phyloP scores from a whole-genome alignment of 139 green algal species.

The Micractinium conductrix region DNA sequence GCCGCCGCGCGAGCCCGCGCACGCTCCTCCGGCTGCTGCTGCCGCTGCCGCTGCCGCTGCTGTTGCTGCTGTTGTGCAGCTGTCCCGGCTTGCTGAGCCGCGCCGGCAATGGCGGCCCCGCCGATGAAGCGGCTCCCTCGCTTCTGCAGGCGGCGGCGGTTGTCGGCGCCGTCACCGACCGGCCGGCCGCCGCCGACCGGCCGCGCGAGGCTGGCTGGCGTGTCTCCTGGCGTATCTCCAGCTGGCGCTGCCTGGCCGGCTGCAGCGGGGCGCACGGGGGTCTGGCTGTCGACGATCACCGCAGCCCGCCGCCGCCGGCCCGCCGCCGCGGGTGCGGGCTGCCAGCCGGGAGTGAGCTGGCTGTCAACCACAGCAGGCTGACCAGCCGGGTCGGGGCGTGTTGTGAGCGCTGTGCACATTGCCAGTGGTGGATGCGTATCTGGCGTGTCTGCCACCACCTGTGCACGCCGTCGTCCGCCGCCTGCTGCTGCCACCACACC shows the following conservation, averaged over 20 bases:
- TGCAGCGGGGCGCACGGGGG: neutral
- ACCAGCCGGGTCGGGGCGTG: too few relatives aligned
- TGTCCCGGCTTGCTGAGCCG: neutral
- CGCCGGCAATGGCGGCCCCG: neutral
- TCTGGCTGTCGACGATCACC: neutral
- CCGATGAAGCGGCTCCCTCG: neutral
- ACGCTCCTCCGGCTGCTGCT: neutral
- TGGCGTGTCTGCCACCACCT: neutral
- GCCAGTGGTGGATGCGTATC: too few relatives aligned
- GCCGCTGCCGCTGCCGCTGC: neutral
- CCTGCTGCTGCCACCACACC: neutral
- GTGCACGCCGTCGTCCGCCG: neutral
- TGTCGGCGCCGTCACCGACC: neutral
- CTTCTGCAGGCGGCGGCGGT: slow-evolving; percentile 6
- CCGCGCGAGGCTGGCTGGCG: slow-evolving; percentile 6
- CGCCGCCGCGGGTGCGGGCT: neutral
- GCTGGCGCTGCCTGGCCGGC: neutral
- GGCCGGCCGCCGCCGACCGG: too few relatives aligned
- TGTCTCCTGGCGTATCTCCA: neutral
- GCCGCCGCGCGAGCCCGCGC: neutral
- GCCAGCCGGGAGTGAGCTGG: slow-evolving; percentile 11
- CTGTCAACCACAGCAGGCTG: neutral
- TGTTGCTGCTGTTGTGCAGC: neutral
- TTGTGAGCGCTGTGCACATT: too few relatives aligned
- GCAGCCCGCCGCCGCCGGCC: neutral